A percentile compares a stretch with the other conserved stretches of the same genome.
phyloP scores from a whole-genome alignment of 2,329 filamentous ascomycete species.

The Cladophialophora bantiana region DNA sequence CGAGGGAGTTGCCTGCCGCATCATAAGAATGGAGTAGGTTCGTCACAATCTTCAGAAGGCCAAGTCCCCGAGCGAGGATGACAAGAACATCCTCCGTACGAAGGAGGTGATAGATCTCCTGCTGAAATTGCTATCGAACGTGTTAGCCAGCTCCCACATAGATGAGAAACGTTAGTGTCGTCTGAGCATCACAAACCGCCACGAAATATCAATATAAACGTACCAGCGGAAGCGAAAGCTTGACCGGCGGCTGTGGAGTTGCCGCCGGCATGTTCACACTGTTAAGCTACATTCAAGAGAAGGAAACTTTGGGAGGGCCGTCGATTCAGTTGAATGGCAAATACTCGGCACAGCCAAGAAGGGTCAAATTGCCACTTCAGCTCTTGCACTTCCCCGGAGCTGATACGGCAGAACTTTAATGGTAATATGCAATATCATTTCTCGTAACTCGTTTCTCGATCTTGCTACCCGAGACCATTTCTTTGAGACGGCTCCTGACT shows the following conservation, averaged over 20 bases:
- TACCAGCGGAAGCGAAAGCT: conserved; percentile 68
- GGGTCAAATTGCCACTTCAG: no score
- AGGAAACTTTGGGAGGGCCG: not conserved
- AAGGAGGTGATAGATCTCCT: conserved; percentile 90
- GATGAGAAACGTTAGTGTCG: not conserved
- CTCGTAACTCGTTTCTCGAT: not conserved
- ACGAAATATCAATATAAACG: conserved; percentile 26
- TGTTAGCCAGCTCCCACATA: conserved; percentile 30
- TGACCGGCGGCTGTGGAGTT: conserved; percentile 60
- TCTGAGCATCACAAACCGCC: not conserved
- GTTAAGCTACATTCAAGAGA: not conserved
- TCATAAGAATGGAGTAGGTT: conserved; percentile 97
- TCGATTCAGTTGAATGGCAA: not conserved
- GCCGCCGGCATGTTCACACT: conserved; percentile 51
- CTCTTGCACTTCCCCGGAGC: no score
- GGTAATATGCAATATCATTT: not conserved
- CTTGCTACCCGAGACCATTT: not conserved
- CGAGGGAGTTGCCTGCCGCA: conserved; percentile 90
- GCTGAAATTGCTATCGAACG: conserved; percentile 75
- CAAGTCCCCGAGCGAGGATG: conserved; percentile 87
- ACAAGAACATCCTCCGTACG: conserved; percentile 92
- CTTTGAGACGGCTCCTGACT: not conserved
- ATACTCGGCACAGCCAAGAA: not conserved
- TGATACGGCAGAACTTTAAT: not conserved
- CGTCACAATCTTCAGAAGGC: conserved; percentile 89